phyloP scores from a whole-genome alignment of 306 rosid genomes.

The Casuarina cunninghamiana region DNA sequence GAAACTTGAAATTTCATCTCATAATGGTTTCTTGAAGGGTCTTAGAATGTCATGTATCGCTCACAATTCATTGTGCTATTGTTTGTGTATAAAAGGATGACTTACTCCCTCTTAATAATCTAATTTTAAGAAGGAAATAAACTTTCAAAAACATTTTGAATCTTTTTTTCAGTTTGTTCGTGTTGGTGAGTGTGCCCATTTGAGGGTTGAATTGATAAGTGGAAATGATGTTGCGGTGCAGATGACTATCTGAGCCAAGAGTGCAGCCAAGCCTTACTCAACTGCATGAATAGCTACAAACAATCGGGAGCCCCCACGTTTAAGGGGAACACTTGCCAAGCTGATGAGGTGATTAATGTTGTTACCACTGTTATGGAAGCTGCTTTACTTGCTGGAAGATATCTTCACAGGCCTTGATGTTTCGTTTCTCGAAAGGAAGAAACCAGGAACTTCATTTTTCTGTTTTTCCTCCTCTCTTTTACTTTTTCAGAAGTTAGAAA shows the following conservation, averaged over 20 bases:
- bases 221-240: constrained; percentile 34
- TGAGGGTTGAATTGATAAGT: background rate
- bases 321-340: constrained; percentile 69
- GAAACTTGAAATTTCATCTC: no score
- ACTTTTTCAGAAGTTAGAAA: background rate
- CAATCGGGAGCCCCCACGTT: constrained; percentile 45
- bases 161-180: no score
- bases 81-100: no score
- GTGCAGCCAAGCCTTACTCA: constrained; percentile 71
- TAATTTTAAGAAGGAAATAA: no score
- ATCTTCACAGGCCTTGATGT: constrained; percentile 64
- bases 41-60: no score
- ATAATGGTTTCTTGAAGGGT: no score
- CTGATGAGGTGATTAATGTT: constrained; percentile 62
- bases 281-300: constrained; percentile 70
- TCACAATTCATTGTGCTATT: no score
- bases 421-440: background rate
- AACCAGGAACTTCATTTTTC: background rate
- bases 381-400: constrained; percentile 84
- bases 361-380: constrained; percentile 80
- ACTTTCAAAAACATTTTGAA: no score
- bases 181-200: no score
- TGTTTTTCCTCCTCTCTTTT: no score
- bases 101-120: no score
- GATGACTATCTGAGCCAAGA: constrained; percentile 91